These are phyloP conservation scores for Pythium periplocum DNA, from an alignment of 352 stramenopile species.

Conservation along the genomic window DNA sequence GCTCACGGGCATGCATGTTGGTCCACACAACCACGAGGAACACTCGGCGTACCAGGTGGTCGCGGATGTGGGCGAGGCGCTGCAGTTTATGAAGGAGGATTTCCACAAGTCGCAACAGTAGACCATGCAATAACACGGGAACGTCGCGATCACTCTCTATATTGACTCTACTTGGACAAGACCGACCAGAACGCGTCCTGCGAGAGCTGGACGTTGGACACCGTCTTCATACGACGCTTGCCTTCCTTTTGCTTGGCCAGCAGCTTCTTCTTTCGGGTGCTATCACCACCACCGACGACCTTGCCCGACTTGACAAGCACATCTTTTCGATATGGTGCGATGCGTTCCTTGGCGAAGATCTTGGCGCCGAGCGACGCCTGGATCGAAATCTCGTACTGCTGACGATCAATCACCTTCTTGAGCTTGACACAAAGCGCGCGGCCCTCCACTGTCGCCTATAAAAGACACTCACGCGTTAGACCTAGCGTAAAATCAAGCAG, in stretches of 20 bases:
- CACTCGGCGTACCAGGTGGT: constrained; percentile 69
- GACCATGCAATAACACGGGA: not conserved
- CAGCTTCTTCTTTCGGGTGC: constrained; percentile 98
- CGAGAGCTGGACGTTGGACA: constrained; percentile 94
- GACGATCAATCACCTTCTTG: constrained; percentile 93
- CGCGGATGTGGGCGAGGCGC: constrained; percentile 56
- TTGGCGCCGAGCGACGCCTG: constrained; percentile 95
- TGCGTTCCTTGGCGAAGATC: constrained; percentile 96
- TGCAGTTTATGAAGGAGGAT: constrained; percentile 76
- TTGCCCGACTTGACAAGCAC: constrained; percentile 96
- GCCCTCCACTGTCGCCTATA: constrained; percentile 56
- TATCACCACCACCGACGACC: constrained; percentile 95
- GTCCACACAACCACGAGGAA: constrained; percentile 56
- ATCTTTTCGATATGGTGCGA: constrained; percentile 95
- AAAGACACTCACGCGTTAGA: constrained; percentile 1
- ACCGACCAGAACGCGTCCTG: constrained; percentile 99
- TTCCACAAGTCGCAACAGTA: constrained; percentile 26
- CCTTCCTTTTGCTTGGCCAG: constrained; percentile 99
- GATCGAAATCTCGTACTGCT: constrained; percentile 99
- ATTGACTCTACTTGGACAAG: constrained; percentile 70
- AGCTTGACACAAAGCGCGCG: constrained; percentile 93
- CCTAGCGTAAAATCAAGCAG: not conserved
- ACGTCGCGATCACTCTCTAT: not conserved
- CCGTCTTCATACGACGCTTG: constrained; percentile 96
- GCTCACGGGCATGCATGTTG: constrained; percentile 76